phyloP scores from a whole-genome alignment of 306 rosid species.

The Cucumis hystrix region DNA sequence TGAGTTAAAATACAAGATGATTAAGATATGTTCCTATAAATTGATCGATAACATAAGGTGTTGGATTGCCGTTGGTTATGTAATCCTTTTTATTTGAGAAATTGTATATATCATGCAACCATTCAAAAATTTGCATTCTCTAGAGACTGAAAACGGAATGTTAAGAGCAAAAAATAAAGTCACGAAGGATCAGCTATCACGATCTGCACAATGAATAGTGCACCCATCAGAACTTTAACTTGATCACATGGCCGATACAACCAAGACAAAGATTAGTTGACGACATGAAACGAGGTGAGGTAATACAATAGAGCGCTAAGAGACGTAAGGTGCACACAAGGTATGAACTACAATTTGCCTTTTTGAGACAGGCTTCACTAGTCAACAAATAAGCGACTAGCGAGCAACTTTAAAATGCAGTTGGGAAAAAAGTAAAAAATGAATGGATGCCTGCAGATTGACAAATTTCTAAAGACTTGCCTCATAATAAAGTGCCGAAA shows the following conservation, averaged over 20 bases:
- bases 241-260: not conserved
- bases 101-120: not conserved
- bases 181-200: not conserved
- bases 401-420: not conserved
- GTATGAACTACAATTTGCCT: not conserved
- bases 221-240: not conserved
- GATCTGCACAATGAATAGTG: not conserved
- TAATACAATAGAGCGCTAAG: not conserved
- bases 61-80: not conserved
- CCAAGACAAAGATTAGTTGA: not conserved
- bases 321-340: not conserved
- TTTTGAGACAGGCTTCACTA: not conserved
- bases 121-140: not conserved
- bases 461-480: slow-evolving; percentile 23
- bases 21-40: slow-evolving; percentile 1
- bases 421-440: not conserved
- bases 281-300: not conserved
- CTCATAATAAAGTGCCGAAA: slow-evolving; percentile 50
- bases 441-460: not conserved
- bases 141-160: not conserved
- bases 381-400: not conserved
- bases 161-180: not conserved
- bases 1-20: slow-evolving; percentile 6
- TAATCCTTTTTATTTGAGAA: not conserved
- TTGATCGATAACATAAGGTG: not conserved